Base-by-base conservation (phyloP, 2,329 filamentous ascomycete genomes). In the Penicillium brasilianum region DNA sequence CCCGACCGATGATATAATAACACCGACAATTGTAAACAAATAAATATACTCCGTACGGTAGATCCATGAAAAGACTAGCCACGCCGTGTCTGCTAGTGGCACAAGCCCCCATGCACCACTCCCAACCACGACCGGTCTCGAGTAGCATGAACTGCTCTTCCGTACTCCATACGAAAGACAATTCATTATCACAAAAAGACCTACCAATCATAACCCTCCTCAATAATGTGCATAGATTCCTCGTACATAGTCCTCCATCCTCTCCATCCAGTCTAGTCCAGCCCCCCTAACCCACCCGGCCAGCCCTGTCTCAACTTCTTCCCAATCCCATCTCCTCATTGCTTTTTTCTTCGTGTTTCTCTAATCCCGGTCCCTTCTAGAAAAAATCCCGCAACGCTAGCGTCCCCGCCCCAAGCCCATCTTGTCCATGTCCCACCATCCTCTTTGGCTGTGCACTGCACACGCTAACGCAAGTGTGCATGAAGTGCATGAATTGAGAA, bases 371-470 rank as follows among this genome's bases (percentile, higher is more conserved):
- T 18, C 39, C 44, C 25, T 66, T 67, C 61, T 62, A 58, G 59
- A 63, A 66, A 57, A 68, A 68, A 68, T 68, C 60, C 66, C 66
- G 66, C 66, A 68, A 36, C 54, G 30, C 49, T 36, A 57, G 46
- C 43, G 30, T 32, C 28, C 22, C 25, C 28, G 52, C n/a, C 2
- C 37, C 44, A 28, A 25, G 34, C 5, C 37, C 37, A 41, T n/a
- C 37, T 18, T 18, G 14, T 25, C 22, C 20, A 18, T 30, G 39
- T 39, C 37, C 32, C 32, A 34, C 25, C 8, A 30, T 32, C 34
- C 46, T 46, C 13, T 39, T 57, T 39, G 34, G 50, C 32, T 34
- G 32, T 53, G 48, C 43, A 51, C 3, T 25, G 8, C 16, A 28
- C 46, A 57, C 36, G 46, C 55, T 57, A 48, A 37, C 32, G 46